Evolutionary conservation across 2,329 filamentous ascomycete genomes (phyloP).

Genomic region (Boeremia lycopersici): DNA sequence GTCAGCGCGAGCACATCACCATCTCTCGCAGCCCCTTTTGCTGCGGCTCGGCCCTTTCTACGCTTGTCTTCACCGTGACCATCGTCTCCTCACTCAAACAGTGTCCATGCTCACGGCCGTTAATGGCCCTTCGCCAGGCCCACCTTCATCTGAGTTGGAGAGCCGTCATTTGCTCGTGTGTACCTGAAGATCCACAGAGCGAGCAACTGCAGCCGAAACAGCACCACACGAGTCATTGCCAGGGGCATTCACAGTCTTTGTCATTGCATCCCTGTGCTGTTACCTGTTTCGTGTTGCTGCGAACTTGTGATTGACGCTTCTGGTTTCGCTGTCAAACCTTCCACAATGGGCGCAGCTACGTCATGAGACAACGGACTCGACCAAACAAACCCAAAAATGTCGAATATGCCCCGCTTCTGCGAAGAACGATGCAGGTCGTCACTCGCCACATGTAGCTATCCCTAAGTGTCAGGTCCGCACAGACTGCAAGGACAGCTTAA

Average conservation of each 20-base stretch:
- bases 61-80: background rate
- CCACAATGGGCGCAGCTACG: background rate
- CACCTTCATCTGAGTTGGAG: background rate
- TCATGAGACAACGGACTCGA: background rate
- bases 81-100: background rate
- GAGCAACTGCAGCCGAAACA: conserved; percentile 9
- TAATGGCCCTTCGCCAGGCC: background rate
- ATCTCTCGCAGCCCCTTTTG: conserved; percentile 1
- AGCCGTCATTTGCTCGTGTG: conserved; percentile 5
- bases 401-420: no score
- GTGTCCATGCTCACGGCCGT: background rate
- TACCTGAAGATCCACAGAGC: conserved; percentile 12
- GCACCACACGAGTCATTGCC: conserved; percentile 9
- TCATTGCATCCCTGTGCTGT: conserved; percentile 1
- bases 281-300: conserved; percentile 4
- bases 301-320: conserved; percentile 5
- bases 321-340: background rate
- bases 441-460: no score
- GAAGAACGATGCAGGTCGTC: no score
- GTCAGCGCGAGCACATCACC: conserved; percentile 13
- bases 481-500: no score
- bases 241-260: background rate
- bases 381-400: background rate
- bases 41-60: conserved; percentile 15
- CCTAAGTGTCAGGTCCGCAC: no score